These are phyloP conservation scores for Endoconidiophora polonica DNA, from an alignment of 2,329 filamentous ascomycete species.

Conservation along the genomic window DNA sequence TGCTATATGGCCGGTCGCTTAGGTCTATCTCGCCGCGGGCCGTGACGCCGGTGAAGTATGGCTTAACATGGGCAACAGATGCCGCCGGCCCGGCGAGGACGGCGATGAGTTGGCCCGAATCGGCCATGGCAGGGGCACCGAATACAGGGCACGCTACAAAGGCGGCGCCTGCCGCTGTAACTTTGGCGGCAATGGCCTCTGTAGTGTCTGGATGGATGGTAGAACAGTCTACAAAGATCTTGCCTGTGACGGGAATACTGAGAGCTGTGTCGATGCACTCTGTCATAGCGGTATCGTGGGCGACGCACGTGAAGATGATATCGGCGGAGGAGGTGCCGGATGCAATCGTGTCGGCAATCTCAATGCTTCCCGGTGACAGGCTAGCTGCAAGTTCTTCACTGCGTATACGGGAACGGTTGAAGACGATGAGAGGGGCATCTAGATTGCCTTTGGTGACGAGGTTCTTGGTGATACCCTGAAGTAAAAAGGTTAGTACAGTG, in stretches of 20 bases:
- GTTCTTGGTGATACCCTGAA: conserved; percentile 69
- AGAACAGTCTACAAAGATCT: conserved; percentile 74
- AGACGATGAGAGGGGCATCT: conserved; percentile 55
- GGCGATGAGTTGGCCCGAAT: conserved; percentile 52
- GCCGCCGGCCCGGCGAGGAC: conserved; percentile 51
- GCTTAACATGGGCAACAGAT: conserved; percentile 46
- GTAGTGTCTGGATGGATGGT: conserved; percentile 76
- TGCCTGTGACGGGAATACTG: conserved; percentile 40
- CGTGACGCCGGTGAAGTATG: conserved; percentile 59
- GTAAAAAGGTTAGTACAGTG: neutral
- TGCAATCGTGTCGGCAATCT: conserved; percentile 45
- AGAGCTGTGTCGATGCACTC: conserved; percentile 42
- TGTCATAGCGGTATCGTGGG: conserved; percentile 59
- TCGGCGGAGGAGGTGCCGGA: conserved; percentile 52
- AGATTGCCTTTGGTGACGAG: conserved; percentile 61
- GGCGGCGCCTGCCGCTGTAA: conserved; percentile 43
- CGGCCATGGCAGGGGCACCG: conserved; percentile 53
- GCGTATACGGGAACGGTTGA: conserved; percentile 59
- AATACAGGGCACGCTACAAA: conserved; percentile 63
- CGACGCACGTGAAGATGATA: conserved; percentile 68
- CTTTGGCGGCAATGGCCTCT: conserved; percentile 41
- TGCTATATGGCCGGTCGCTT: conserved; percentile 48
- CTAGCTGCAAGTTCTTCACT: conserved; percentile 45
- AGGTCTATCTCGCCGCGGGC: conserved; percentile 54
- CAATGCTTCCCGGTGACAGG: conserved; percentile 44